Conservation (phyloP, 352 stramenopile species). For the Halophytophthora batemanensis region DNA sequence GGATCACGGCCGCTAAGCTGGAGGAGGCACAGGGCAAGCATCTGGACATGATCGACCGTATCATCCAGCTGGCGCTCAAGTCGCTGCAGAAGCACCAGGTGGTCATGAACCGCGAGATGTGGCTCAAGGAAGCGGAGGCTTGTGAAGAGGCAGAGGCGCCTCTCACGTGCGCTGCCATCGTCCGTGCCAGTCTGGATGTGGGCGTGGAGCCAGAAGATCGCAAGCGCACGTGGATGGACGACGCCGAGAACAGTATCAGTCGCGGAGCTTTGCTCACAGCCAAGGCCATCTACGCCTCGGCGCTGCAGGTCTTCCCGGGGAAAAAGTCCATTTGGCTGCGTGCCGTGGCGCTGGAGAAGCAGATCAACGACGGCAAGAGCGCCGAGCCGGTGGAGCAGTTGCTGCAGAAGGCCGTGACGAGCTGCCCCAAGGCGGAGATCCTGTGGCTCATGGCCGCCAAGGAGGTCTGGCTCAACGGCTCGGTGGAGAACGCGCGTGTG, state of each 20-base stretch:
- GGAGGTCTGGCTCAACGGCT: constrained; percentile 94
- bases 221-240: constrained; percentile 96
- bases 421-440: constrained; percentile 93
- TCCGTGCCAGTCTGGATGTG: constrained; percentile 91
- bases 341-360: constrained; percentile 95
- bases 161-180: constrained; percentile 94
- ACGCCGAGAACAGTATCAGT: constrained; percentile 91
- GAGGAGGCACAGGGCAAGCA: constrained; percentile 97
- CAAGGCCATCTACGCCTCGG: constrained; percentile 93
- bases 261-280: constrained; percentile 89
- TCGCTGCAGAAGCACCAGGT: constrained; percentile 90
- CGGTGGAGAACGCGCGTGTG: constrained; percentile 91
- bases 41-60: constrained; percentile 75
- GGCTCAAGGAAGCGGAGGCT: constrained; percentile 96
- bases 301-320: constrained; percentile 82
- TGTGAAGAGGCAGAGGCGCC: constrained; percentile 90
- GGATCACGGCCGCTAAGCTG: constrained; percentile 98
- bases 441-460: constrained; percentile 98
- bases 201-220: constrained; percentile 96
- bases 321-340: constrained; percentile 97
- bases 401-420: constrained; percentile 91
- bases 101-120: constrained; percentile 93
- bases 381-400: constrained; percentile 82
- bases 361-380: constrained; percentile 82
- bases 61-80: constrained; percentile 79